Evolutionary conservation across 2,329 filamentous ascomycete species (phyloP).

Genomic region (Nemania abortiva): DNA sequence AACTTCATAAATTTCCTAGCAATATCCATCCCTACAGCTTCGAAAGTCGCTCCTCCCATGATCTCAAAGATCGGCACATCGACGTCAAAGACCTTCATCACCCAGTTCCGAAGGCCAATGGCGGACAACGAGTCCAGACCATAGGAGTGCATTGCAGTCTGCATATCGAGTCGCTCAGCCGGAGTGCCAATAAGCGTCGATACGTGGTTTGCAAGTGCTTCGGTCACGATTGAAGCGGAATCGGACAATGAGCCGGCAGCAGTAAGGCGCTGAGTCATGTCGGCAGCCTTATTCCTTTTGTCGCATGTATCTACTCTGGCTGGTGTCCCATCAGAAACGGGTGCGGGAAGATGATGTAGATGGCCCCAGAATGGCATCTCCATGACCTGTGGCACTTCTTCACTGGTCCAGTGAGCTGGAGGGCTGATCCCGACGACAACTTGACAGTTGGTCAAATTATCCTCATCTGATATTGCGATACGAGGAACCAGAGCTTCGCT

Average conservation of each 20-base stretch:
- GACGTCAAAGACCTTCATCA: conserved; percentile 31
- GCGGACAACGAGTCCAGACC: conserved; percentile 37
- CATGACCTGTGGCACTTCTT: neutral
- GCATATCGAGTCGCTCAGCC: conserved; percentile 23
- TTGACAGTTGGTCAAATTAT: too few species aligned
- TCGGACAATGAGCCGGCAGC: conserved; percentile 2
- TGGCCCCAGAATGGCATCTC: conserved; percentile 37
- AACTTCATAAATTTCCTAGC: too few species aligned
- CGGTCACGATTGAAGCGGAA: neutral
- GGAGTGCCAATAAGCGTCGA: conserved; percentile 22
- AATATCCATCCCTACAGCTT: too few species aligned
- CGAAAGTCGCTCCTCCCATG: conserved; percentile 19
- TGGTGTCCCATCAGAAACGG: too few species aligned
- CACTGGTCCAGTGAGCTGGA: conserved; percentile 10
- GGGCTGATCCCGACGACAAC: conserved; percentile 2
- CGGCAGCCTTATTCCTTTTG: too few species aligned
- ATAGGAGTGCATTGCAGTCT: conserved; percentile 32
- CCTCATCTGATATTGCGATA: neutral
- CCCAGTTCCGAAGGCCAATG: conserved; percentile 35
- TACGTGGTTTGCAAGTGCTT: conserved; percentile 27
- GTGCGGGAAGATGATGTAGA: conserved; percentile 37
- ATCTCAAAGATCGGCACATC: conserved; percentile 36
- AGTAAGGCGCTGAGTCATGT: neutral
- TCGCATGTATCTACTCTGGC: too few species aligned
- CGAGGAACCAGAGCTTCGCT: neutral